These are phyloP conservation scores for Tephrocybe rancida DNA, from an alignment of 768 basidiomycete species.

Conservation along the genomic window DNA sequence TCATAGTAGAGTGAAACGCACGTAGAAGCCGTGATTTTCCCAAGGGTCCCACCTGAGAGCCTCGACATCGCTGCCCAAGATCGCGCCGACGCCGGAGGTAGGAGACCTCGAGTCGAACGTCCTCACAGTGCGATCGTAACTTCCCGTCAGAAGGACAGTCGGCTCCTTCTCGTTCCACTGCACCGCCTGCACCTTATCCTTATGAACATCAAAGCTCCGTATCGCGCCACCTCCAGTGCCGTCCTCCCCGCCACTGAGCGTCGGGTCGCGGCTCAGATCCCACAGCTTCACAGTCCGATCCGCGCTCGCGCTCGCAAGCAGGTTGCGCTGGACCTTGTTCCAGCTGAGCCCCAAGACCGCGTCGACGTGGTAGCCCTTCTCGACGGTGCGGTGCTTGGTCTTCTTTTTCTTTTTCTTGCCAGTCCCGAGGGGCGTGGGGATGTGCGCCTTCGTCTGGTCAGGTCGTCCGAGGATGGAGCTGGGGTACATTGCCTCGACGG, in stretches of 20 bases:
- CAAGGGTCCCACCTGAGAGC: conserved; percentile 95
- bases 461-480: conserved; percentile 89
- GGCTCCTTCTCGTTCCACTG: conserved; percentile 93
- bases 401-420: conserved; percentile 98
- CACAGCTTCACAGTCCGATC: conserved; percentile 97
- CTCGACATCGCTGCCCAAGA: conserved; percentile 92
- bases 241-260: conserved; percentile 36
- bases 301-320: conserved; percentile 90
- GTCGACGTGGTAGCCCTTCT: conserved; percentile 84
- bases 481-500: conserved; percentile 93
- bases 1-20: conserved; percentile 34
- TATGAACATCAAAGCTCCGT: conserved; percentile 83
- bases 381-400: conserved; percentile 61
- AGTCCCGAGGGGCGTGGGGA: conserved; percentile 81
- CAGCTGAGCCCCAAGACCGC: conserved; percentile 92
- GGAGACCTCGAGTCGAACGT: conserved; percentile 92
- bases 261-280: conserved; percentile 82
- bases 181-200: conserved; percentile 95
- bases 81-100: conserved; percentile 78
- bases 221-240: conserved; percentile 66
- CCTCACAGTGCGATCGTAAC: conserved; percentile 93
- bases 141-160: conserved; percentile 88
- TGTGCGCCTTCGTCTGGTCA: conserved; percentile 77
- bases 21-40: conserved; percentile 87
- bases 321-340: conserved; percentile 88